Percentiles rank a stretch among this genome's conserved stretches.
Conservation (phyloP, 2,329 filamentous ascomycete species). For the Phialophora expanda region DNA sequence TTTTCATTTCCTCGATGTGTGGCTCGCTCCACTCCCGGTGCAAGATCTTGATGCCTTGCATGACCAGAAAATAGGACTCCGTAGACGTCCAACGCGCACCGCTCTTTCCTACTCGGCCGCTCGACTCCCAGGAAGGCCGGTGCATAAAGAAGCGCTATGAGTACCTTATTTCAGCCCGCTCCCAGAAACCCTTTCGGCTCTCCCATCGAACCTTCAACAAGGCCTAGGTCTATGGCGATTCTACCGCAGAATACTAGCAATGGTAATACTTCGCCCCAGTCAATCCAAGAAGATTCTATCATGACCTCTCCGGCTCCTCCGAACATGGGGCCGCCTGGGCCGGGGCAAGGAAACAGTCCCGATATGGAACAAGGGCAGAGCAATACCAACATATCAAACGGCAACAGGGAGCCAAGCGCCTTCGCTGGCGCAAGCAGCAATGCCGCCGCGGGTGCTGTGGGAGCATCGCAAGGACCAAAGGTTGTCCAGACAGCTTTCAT, state of each 20-base stretch:
- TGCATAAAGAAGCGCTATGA: slow-evolving; percentile 37
- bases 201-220: slow-evolving; percentile 31
- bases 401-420: slow-evolving; percentile 38
- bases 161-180: slow-evolving; percentile 38
- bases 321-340: slow-evolving; percentile 56
- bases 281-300: slow-evolving; percentile 58
- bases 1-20: slow-evolving; percentile 30
- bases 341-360: slow-evolving; percentile 45
- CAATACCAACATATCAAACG: slow-evolving; percentile 39
- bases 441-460: slow-evolving; percentile 48
- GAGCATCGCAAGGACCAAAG: slow-evolving; percentile 83
- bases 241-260: slow-evolving; percentile 31
- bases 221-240: slow-evolving; percentile 36
- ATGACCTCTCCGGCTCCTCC: slow-evolving; percentile 55
- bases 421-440: slow-evolving; percentile 23
- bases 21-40: slow-evolving; percentile 32
- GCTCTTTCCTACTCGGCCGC: slow-evolving; percentile 13
- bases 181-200: slow-evolving; percentile 38
- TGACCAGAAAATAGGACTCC: slow-evolving; percentile 35
- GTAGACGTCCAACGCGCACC: slow-evolving; percentile 22
- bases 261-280: slow-evolving; percentile 36
- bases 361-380: slow-evolving; percentile 52
- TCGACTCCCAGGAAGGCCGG: slow-evolving; percentile 13
- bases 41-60: slow-evolving; percentile 35
- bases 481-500: slow-evolving; percentile 99